Base-by-base conservation (phyloP, 2,329 filamentous ascomycete genomes). In the Calonectria leucothoes region DNA sequence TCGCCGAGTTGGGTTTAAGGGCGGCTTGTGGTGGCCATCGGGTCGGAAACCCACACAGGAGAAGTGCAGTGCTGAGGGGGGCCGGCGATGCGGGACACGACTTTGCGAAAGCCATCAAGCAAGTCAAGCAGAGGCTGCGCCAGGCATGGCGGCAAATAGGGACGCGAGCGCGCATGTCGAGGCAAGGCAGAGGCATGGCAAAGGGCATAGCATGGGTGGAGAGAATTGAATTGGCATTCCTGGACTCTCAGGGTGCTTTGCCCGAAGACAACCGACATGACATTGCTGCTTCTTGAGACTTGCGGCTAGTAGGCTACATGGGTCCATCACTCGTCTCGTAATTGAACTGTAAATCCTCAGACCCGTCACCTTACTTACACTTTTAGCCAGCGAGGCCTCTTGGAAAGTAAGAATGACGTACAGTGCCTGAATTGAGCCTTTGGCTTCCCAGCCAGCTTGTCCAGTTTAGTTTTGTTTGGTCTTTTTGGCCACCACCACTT, bases 21-120 rank as follows among this genome's bases (percentile, higher is more conserved):
- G 55, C 55, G 55, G 55, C 35, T 6, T 51, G 23, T 27, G 69
- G 70, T 75, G 74, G 70, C 66, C 42, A 35, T 55, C 20, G 42
- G 42, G 39, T 42, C 29, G 31, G 61, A 39, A 61, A 39, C 55
- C 55, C 55, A 61, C 33, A 61, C 29, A 69, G 14, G 51, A 8
- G 11, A 11, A 15, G 17, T 12, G 7, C 6, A 25, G 12, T 4
- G 23, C 14, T 27, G 42, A 51, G 49, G 37, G 37, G 31, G 48
- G 35, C 23, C 15, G 15, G 33, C 42, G 55, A 57, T 66, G 72
- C 69, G 71, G 66, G 71, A 79, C 78, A 52, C 77, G 33, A 45
- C 8, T 27, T 12, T 42, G 45, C 48, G 68, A 77, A 78, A 78
- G 59, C 68, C 20, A 52, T 61, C 66, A 63, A 75, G 73, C 73